Percentiles rank a stretch among this genome's conserved stretches.
Evolutionary conservation across 129 eudicot genomes (phyloP).

Genomic region (Gnaphalium uliginosum): DNA sequence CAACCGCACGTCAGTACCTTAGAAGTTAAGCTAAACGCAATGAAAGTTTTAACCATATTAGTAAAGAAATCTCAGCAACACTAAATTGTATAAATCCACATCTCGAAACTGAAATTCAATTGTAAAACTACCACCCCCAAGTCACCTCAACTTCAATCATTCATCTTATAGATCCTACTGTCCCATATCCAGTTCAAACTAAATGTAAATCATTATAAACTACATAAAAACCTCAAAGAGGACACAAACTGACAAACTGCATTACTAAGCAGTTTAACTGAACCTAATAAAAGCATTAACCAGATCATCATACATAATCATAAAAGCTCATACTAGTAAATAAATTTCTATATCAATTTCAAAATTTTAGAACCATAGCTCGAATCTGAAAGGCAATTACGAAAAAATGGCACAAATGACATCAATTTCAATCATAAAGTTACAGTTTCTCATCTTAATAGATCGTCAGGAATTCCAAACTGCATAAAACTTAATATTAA

Average conservation of each 20-base stretch:
- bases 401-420: background rate
- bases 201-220: background rate
- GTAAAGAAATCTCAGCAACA: background rate
- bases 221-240: background rate
- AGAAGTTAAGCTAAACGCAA: background rate
- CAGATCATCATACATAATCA: constrained; percentile 11
- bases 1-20: background rate
- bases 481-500: background rate
- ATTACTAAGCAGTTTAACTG: background rate
- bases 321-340: background rate
- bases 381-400: background rate
- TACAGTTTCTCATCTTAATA: background rate
- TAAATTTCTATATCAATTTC: background rate
- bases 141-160: constrained; percentile 4
- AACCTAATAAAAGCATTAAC: background rate
- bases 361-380: background rate
- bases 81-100: background rate
- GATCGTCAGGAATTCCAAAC: constrained; percentile 1
- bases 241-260: background rate
- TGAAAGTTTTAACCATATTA: background rate
- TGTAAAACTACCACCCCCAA: constrained; percentile 19
- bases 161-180: constrained; percentile 9
- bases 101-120: constrained; percentile 12
- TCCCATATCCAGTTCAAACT: background rate
- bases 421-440: constrained; percentile 7